Evolutionary conservation across 2,329 filamentous ascomycete species (phyloP).

Genomic region (Capronia americana): DNA sequence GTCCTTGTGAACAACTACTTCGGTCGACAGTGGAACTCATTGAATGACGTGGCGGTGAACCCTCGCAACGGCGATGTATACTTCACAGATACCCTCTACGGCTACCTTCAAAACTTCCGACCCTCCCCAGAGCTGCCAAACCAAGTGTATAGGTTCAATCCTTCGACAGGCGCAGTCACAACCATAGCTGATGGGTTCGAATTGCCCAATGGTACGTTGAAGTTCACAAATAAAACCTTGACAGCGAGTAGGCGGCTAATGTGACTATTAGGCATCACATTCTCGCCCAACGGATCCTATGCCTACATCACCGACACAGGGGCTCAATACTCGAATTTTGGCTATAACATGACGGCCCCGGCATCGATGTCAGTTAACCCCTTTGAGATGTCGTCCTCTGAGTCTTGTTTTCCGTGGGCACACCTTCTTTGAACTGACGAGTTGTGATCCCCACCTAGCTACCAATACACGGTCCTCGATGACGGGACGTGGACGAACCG

Average conservation of each 20-base stretch:
- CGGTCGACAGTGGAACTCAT: conserved; percentile 52
- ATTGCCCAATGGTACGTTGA: conserved; percentile 51
- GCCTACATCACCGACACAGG: conserved; percentile 40
- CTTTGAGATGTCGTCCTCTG: background rate
- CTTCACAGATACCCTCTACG: conserved; percentile 45
- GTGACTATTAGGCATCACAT: conserved; percentile 30
- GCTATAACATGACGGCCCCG: conserved; percentile 34
- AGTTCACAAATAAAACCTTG: background rate
- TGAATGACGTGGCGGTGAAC: conserved; percentile 39
- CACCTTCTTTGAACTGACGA: background rate
- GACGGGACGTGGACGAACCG: conserved; percentile 48
- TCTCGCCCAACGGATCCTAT: conserved; percentile 47
- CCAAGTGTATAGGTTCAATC: conserved; percentile 58
- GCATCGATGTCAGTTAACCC: conserved; percentile 31
- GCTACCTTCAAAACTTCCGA: conserved; percentile 55
- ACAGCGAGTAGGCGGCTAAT: background rate
- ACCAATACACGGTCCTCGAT: conserved; percentile 33
- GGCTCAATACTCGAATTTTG: conserved; percentile 31
- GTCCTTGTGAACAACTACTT: conserved; percentile 66
- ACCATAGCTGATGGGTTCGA: conserved; percentile 57
- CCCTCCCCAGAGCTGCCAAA: conserved; percentile 53
- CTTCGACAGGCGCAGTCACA: conserved; percentile 50
- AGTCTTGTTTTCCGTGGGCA: background rate
- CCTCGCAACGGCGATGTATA: conserved; percentile 38
- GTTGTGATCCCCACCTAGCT: conserved; percentile 19